Percentiles rank a stretch among this genome's conserved stretches.
These are phyloP conservation scores for Blastobotrys aristatus DNA, from an alignment of 1,139 yeast genomes.

Conservation along the genomic window DNA sequence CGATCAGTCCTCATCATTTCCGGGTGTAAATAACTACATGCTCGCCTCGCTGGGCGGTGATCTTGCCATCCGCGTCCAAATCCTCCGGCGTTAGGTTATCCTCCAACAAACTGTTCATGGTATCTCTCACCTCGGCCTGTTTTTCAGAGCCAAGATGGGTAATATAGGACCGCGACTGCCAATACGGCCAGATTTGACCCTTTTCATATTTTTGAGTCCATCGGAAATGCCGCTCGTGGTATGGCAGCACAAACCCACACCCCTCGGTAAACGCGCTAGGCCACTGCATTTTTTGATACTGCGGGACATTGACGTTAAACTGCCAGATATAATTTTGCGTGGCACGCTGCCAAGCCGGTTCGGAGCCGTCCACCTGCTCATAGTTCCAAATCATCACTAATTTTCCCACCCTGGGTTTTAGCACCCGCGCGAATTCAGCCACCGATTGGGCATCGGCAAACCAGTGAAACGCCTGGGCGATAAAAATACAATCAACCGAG, in stretches of 20 bases:
- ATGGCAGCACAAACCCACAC: conserved; percentile 34
- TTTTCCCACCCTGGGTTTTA: conserved; percentile 48
- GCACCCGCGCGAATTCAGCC: conserved; percentile 48
- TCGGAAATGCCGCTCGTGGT: conserved; percentile 34
- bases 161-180: conserved; percentile 57
- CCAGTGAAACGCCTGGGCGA: conserved; percentile 71
- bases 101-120: conserved; percentile 33
- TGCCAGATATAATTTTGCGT: conserved; percentile 32
- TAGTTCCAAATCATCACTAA: conserved; percentile 62
- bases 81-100: conserved; percentile 16
- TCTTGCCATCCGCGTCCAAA: conserved; percentile 12
- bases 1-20: no score
- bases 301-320: conserved; percentile 47
- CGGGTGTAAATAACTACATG: conserved; percentile 16
- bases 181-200: conserved; percentile 44
- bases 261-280: conserved; percentile 36
- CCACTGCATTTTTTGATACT: conserved; percentile 53
- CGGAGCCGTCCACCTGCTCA: conserved; percentile 36
- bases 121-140: conserved; percentile 33
- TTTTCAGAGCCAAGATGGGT: conserved; percentile 43
- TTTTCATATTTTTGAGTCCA: conserved; percentile 25
- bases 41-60: conserved; percentile 17
- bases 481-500: conserved; percentile 48
- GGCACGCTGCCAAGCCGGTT: conserved; percentile 33
- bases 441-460: conserved; percentile 50